These are phyloP conservation scores for Wickerhamomyces silvicola DNA, from an alignment of 805 yeast genomes.

Conservation along the genomic window DNA sequence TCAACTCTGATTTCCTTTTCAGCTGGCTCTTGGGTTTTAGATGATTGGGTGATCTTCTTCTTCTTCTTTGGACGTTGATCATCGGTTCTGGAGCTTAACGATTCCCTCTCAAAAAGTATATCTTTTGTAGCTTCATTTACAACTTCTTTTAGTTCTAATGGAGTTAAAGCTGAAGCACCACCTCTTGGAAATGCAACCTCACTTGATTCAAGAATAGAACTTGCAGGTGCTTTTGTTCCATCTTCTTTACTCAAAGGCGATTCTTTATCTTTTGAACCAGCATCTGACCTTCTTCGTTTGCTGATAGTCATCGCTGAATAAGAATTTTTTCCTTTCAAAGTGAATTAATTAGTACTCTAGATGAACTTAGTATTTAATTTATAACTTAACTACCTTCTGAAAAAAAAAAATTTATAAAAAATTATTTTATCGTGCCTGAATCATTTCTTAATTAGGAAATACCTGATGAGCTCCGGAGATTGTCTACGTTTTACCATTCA, in stretches of 20 bases:
- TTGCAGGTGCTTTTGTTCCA: constrained; percentile 29
- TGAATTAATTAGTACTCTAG: too few species aligned
- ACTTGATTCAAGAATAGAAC: constrained; percentile 30
- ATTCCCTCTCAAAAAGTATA: constrained; percentile 53
- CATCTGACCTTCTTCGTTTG: constrained; percentile 45
- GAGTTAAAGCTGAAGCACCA: constrained; percentile 79
- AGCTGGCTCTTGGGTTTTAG: constrained; percentile 16
- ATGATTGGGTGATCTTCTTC: constrained; percentile 29
- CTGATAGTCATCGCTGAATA: constrained; percentile 19
- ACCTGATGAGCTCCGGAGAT: constrained; percentile 14
- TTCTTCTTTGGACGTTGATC: constrained; percentile 33
- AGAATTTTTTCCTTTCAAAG: constrained; percentile 1
- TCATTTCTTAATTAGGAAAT: constrained; percentile 13
- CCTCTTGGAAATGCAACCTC: constrained; percentile 83
- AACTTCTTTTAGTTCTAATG: constrained; percentile 87
- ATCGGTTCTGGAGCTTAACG: constrained; percentile 8
- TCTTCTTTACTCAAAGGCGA: constrained; percentile 36
- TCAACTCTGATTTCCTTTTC: constrained; percentile 42
- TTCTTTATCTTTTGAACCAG: constrained; percentile 27
- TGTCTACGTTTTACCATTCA: not conserved
- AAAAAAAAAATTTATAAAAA: constrained; percentile 11
- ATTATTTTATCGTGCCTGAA: constrained; percentile 10
- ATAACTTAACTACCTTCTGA: not conserved
- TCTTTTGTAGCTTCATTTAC: constrained; percentile 90
- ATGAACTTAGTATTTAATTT: not conserved